Conservation (phyloP, 139 green algal species). For the Pseudopediastrum boryanum region DNA sequence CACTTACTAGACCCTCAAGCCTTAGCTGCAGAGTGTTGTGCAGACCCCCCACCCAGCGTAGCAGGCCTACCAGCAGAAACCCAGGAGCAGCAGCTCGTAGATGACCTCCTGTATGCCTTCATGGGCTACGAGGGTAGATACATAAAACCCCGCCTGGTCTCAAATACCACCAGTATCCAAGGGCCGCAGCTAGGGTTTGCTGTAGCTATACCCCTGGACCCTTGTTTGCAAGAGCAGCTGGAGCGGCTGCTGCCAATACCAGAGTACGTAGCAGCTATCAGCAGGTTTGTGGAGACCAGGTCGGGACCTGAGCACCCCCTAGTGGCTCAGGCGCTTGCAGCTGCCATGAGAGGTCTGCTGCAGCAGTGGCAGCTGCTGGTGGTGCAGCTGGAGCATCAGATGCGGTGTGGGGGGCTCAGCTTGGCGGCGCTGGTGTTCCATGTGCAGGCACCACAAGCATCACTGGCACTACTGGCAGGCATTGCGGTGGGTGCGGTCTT, state of each 20-base stretch:
- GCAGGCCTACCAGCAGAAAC: neutral
- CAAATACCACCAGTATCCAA: neutral
- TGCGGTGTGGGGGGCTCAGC: constrained; percentile 57
- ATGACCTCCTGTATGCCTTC: constrained; percentile 87
- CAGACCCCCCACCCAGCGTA: neutral
- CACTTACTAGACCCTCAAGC: neutral
- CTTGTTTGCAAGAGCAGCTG: constrained; percentile 65
- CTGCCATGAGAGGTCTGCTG: constrained; percentile 70
- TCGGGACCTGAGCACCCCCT: constrained; percentile 22
- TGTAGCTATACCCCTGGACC: constrained; percentile 60
- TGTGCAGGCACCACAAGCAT: constrained; percentile 66
- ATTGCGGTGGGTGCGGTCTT: constrained; percentile 62
- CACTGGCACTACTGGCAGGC: constrained; percentile 72
- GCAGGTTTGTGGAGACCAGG: constrained; percentile 86
- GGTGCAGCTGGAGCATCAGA: constrained; percentile 87
- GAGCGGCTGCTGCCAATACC: constrained; percentile 80
- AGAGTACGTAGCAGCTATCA: constrained; percentile 72
- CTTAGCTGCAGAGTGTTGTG: neutral
- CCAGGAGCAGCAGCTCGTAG: constrained; percentile 63
- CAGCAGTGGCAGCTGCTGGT: constrained; percentile 83
- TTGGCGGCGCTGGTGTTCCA: constrained; percentile 83
- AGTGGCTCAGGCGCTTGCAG: constrained; percentile 75
- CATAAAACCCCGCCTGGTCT: constrained; percentile 48
- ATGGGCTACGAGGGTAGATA: constrained; percentile 72
- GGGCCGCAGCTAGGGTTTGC: constrained; percentile 52